Percentiles rank a stretch among this genome's conserved stretches.
Conservation (phyloP, 305 asterid species). For the Fraxinus latifolia region DNA sequence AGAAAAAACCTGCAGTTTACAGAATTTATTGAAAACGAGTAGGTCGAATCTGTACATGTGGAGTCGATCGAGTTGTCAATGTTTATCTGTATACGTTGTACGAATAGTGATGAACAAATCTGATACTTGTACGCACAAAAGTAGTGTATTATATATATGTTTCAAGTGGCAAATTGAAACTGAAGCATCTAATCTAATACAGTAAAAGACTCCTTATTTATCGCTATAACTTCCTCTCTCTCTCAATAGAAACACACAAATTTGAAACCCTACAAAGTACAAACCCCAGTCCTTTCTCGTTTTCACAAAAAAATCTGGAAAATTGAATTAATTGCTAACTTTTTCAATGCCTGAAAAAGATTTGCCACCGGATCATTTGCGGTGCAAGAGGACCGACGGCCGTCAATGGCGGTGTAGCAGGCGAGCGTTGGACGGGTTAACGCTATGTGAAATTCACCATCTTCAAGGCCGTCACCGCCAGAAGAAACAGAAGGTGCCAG, state of each 20-base stretch:
- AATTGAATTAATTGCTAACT: not conserved
- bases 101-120: not conserved
- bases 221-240: not conserved
- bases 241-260: not conserved
- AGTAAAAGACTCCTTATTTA: not conserved
- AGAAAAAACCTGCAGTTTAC: not conserved
- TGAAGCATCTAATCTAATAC: not conserved
- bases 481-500: constrained; percentile 81
- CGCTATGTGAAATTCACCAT: constrained; percentile 85
- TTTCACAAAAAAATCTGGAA: not conserved
- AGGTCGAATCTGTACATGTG: not conserved
- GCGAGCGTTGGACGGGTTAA: constrained; percentile 68
- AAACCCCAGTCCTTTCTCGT: not conserved
- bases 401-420: constrained; percentile 96
- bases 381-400: constrained; percentile 96
- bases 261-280: constrained; percentile 4
- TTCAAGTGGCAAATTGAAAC: not conserved
- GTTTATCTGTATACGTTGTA: not conserved
- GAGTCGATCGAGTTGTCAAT: not conserved
- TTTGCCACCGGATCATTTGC: constrained; percentile 74
- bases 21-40: not conserved
- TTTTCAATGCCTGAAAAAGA: constrained; percentile 43
- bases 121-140: not conserved
- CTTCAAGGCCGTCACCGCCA: constrained; percentile 81
- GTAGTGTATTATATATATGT: not conserved